A percentile compares a stretch with the other conserved stretches of the same genome.
phyloP scores from a whole-genome alignment of 345 rosid species.

The Arabis hirsuta region DNA sequence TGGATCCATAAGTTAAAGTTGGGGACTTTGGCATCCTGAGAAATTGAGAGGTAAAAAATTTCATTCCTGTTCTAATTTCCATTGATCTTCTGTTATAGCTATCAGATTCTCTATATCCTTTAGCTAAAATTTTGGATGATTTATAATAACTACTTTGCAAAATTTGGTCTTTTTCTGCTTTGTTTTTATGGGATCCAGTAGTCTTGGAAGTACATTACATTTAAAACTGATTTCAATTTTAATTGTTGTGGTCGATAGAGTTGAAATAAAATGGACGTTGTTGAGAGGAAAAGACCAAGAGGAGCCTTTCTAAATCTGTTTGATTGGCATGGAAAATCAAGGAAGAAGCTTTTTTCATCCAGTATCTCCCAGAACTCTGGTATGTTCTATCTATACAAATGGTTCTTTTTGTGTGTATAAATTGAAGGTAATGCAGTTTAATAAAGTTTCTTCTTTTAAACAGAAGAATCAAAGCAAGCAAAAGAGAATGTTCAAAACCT shows the following conservation, averaged over 20 bases:
- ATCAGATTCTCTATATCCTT: not conserved
- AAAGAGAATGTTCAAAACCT: constrained; percentile 40
- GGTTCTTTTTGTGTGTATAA: not conserved
- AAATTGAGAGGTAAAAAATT: constrained; percentile 9
- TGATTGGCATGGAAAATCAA: constrained; percentile 95
- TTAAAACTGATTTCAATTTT: not conserved
- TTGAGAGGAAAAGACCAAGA: constrained; percentile 67
- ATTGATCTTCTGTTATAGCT: not conserved
- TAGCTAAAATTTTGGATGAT: not conserved
- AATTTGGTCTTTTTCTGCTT: not conserved
- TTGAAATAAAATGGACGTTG: constrained; percentile 58
- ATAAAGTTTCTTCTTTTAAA: constrained; percentile 9
- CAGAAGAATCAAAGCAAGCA: constrained; percentile 43
- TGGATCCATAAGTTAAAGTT: constrained; percentile 30
- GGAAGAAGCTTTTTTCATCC: constrained; percentile 86
- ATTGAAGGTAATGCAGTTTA: not conserved
- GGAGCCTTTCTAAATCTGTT: constrained; percentile 75
- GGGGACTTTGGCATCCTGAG: constrained; percentile 30
- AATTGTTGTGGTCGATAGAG: constrained; percentile 41
- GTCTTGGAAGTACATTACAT: not conserved
- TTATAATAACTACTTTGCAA: not conserved
- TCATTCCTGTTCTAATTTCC: constrained; percentile 1
- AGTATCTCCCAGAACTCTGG: constrained; percentile 40
- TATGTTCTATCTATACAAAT: constrained; percentile 22
- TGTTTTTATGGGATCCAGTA: constrained; percentile 7